Base-by-base conservation (phyloP, 192 early-diverging fungal species). In the Coemansia sp. region DNA sequence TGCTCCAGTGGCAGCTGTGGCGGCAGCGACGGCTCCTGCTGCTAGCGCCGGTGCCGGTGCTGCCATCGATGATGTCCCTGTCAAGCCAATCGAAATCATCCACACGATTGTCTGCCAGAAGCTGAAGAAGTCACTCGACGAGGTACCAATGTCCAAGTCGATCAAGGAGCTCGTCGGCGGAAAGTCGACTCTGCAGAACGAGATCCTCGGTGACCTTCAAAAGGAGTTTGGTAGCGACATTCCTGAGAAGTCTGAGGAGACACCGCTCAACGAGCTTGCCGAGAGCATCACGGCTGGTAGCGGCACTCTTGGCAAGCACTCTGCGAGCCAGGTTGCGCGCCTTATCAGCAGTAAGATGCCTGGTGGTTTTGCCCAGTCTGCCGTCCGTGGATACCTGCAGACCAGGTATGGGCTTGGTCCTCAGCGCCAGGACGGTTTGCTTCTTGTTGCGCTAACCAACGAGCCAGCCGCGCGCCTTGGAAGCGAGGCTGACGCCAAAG, bases 141-240 rank as follows among this genome's bases (percentile, higher is more conserved):
- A 97, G 62, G 83, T 97, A 51, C 89, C 93, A 15, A 72, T 89
- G 35, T 57, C 51, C 65, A 77, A 77, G 86, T 88, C 89, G 63
- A 76, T 82, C 68, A 82, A 97, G 87, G 95, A 97, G 72, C 89
- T 97, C 34, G 94, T 96, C 48, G 94, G 92, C 60, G 95, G 95
- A 76, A 97, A 97, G 85, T 94, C 92, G 8, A 97, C 95, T 55
- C 85, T 97, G 49, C 94, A 97, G 75, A 97, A 97, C 84, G 95
- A 97, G 74, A 94, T 97, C 57, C 86, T 97, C 64, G 95, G 95
- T 74, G 95, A 72, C 43, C 35, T 72, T 58, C 70, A 72, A 43
- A 72, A 72, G 64, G 70, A 72, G 64, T 66, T 72, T 84, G 89
- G 89, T 69, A 88, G 82, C 66, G 87, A 85, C 66, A 89, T 92